Base-by-base conservation (phyloP, 2,329 filamentous ascomycete species). In the Dothistroma septosporum region DNA sequence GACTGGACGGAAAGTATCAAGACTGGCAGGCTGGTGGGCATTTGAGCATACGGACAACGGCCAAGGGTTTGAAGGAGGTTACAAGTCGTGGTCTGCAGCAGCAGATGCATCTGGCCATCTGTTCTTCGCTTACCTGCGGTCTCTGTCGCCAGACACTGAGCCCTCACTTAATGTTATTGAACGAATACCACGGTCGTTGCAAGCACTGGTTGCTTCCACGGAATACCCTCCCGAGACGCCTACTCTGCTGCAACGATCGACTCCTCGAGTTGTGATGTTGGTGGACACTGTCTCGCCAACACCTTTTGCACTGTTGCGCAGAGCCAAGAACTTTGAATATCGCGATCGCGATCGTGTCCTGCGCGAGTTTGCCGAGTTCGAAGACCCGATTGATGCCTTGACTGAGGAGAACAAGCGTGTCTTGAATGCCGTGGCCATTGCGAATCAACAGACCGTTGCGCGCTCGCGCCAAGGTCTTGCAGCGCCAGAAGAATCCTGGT, bases 21-120 rank as follows among this genome's bases (percentile, higher is more conserved):
- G 94, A 67, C 91, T 96, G 83, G 94, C 93, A 46, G 92, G 92
- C 50, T 99, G 94, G 94, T 99, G 94, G 94, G 92, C 93, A 0
- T 99, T 99, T 74, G 93, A 97, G 71, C 91, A 95, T 67, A 85
- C 82, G 52, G 92, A 97, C 73, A 87, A 87, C 7, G 90, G 89
- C 47, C 93, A 89, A 73, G 94, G 94, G 16, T 99, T 99, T 69
- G 94, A 97, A 68, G 91, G 91, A 46, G 92, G 93, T 58, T 99
- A 99, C 77, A 90, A 89, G 72, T 85, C 86, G 49, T 99, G 94
- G 92, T 81, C 88, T 68, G 87, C 80, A 89, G 92, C 93, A 62
- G 94, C 94, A 61, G 92, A 97, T 81, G 94, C 94, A 57, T 92
- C 93, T 21, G 96, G 92, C 71, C 94, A 99, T 79, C 80, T 99